Evolutionary conservation across 495 filamentous ascomycete genomes (phyloP).

Genomic region (Tuber indicum): DNA sequence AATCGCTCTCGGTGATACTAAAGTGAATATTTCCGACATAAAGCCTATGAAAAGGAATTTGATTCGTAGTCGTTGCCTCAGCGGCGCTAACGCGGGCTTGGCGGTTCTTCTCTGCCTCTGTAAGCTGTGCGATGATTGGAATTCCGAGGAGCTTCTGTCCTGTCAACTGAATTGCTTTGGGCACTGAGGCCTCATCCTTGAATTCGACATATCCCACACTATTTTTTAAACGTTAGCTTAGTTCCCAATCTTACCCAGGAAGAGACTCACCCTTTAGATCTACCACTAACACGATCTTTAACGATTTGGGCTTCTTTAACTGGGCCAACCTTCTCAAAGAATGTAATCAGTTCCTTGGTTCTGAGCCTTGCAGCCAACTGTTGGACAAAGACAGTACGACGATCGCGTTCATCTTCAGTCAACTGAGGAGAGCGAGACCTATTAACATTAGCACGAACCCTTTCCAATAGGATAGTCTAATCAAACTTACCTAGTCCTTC

Average conservation of each 20-base stretch:
- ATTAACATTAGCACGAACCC: constrained; percentile 22
- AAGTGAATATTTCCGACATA: constrained; percentile 99
- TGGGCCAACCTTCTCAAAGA: constrained; percentile 93
- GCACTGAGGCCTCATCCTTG: constrained; percentile 89
- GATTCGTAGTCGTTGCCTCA: constrained; percentile 57
- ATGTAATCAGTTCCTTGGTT: constrained; percentile 84
- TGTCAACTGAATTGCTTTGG: constrained; percentile 91
- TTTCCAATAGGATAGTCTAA: background rate
- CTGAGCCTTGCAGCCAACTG: constrained; percentile 89
- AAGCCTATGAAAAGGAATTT: constrained; percentile 92
- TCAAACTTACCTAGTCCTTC: constrained; percentile 37
- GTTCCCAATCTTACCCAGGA: background rate
- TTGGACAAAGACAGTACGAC: constrained; percentile 95
- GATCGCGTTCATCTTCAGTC: constrained; percentile 93
- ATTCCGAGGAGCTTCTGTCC: constrained; percentile 98
- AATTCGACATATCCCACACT: constrained; percentile 99
- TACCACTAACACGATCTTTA: constrained; percentile 93
- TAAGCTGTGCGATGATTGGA: constrained; percentile 95
- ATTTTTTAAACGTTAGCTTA: constrained; percentile 42
- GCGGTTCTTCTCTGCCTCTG: constrained; percentile 98
- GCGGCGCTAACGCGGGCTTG: constrained; percentile 81
- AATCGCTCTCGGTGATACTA: constrained; percentile 93
- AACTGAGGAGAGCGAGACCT: constrained; percentile 52
- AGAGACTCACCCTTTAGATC: constrained; percentile 84
- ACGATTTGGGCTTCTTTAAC: constrained; percentile 99